Conservation (phyloP, 805 yeast species). For the Pichia ethanolica region DNA sequence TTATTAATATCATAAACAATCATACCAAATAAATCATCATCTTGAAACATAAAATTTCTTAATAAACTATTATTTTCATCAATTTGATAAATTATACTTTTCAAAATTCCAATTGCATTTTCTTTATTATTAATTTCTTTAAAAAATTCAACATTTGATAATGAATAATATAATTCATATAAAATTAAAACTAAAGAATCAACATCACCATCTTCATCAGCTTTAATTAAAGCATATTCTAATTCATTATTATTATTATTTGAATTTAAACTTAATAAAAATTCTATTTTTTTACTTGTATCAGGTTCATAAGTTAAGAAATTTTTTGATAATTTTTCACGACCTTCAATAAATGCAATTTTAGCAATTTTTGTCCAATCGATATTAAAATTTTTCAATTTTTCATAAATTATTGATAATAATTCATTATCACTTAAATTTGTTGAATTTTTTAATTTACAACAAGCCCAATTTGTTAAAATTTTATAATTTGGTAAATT, state of each 20-base stretch:
- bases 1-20: constrained; percentile 20
- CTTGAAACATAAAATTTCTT: constrained; percentile 55
- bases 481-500: constrained; percentile 43
- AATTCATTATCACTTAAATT: constrained; percentile 54
- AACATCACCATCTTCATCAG: constrained; percentile 52
- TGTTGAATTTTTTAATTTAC: constrained; percentile 50
- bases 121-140: constrained; percentile 47
- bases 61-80: constrained; percentile 32
- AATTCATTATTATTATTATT: constrained; percentile 28
- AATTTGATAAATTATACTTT: constrained; percentile 25
- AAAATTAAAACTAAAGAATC: constrained; percentile 57
- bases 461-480: constrained; percentile 74
- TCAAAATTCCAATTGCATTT: constrained; percentile 34
- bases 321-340: constrained; percentile 57
- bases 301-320: constrained; percentile 65
- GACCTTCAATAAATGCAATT: constrained; percentile 75
- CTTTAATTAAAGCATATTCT: constrained; percentile 58
- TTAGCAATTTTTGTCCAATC: constrained; percentile 54
- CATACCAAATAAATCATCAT: constrained; percentile 45
- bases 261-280: constrained; percentile 61
- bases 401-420: constrained; percentile 39
- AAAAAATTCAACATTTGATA: constrained; percentile 62
- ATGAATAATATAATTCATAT: constrained; percentile 42
- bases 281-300: constrained; percentile 51
- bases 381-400: constrained; percentile 37